Conservation (phyloP, 1,284 basidiomycete species). For the Austroboletus novae-zelandiae region DNA sequence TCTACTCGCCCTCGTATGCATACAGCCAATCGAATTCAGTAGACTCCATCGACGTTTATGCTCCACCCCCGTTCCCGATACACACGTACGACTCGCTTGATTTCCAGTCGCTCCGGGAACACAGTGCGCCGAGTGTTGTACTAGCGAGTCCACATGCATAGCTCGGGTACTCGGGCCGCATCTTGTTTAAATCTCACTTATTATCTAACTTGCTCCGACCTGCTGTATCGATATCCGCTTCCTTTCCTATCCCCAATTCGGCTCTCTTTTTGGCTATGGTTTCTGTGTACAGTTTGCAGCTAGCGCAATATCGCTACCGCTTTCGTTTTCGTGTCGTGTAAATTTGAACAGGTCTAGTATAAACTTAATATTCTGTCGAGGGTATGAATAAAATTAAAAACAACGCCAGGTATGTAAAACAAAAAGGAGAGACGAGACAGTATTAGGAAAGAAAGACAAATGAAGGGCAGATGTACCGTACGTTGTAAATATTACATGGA, state of each 20-base stretch:
- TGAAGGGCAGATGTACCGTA: neutral
- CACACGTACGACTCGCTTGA: slow-evolving; percentile 32
- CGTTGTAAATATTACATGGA: slow-evolving; percentile 4
- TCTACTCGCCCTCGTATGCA: slow-evolving; percentile 18
- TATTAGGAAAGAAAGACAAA: neutral
- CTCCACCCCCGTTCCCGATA: slow-evolving; percentile 15
- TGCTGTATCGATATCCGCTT: slow-evolving; percentile 27
- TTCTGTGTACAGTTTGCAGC: slow-evolving; percentile 8
- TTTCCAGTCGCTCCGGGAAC: slow-evolving; percentile 32
- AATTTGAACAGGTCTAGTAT: slow-evolving; percentile 13
- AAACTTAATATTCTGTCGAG: slow-evolving; percentile 20
- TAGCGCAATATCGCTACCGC: slow-evolving; percentile 9
- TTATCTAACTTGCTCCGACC: slow-evolving; percentile 21
- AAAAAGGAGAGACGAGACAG: neutral
- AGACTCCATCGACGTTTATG: slow-evolving; percentile 19
- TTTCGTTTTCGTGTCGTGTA: slow-evolving; percentile 12
- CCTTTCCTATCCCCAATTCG: neutral
- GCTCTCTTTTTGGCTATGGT: slow-evolving; percentile 2
- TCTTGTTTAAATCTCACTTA: slow-evolving; percentile 13
- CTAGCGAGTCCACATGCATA: slow-evolving; percentile 24
- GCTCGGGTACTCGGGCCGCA: neutral
- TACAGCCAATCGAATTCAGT: slow-evolving; percentile 21
- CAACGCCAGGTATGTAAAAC: neutral
- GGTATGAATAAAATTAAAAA: slow-evolving; percentile 22
- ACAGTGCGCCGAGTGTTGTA: slow-evolving; percentile 13